A percentile compares a stretch with the other conserved stretches of the same genome.
These are phyloP conservation scores for Plasmodium knowlesi DNA, from an alignment of 169 alveolate genomes.

Conservation along the genomic window DNA sequence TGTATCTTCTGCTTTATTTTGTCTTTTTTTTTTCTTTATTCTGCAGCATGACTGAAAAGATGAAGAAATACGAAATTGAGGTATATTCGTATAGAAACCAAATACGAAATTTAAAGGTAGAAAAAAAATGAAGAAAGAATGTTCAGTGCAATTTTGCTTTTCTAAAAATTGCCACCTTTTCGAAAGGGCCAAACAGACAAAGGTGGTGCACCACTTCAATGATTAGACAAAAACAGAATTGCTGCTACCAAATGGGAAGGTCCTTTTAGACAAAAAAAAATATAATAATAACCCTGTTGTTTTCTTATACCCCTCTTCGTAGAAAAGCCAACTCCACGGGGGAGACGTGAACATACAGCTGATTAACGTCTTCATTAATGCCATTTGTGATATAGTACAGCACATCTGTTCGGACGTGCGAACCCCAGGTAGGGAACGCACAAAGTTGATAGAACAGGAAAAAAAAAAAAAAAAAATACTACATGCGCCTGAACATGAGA, in stretches of 20 bases:
- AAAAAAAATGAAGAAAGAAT: background rate
- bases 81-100: slow-evolving; percentile 59
- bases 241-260: background rate
- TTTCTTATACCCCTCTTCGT: background rate
- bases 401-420: slow-evolving; percentile 28
- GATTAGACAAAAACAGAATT: background rate
- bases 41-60: slow-evolving; percentile 26
- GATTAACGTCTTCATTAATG: slow-evolving; percentile 48
- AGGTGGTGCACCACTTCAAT: background rate
- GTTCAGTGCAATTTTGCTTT: background rate
- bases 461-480: background rate
- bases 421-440: slow-evolving; percentile 32
- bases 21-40: background rate
- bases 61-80: slow-evolving; percentile 48
- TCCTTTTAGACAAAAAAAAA: background rate
- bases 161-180: background rate
- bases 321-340: slow-evolving; percentile 12
- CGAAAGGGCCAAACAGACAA: background rate
- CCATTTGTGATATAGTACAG: slow-evolving; percentile 59
- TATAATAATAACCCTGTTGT: background rate
- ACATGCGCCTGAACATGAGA: background rate
- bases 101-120: slow-evolving; percentile 65
- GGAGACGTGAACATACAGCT: slow-evolving; percentile 37
- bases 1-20: background rate
- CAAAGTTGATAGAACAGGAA: background rate